These are phyloP conservation scores for Fraxinus albicans DNA, from an alignment of 305 asterid genomes.

Conservation along the genomic window DNA sequence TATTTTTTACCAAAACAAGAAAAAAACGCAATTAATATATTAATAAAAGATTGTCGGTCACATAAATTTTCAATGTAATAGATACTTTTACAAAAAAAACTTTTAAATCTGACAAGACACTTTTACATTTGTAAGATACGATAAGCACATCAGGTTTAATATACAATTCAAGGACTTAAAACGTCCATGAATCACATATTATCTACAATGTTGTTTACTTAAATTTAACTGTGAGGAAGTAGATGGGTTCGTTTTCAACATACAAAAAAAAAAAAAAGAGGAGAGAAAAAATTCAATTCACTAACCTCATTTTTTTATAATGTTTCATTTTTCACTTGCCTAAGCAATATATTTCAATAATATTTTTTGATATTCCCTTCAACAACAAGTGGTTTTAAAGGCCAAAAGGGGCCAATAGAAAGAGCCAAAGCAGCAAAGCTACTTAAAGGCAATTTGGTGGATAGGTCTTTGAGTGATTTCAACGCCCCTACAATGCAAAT, in stretches of 20 bases:
- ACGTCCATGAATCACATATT: not conserved
- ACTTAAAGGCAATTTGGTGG: slow-evolving; percentile 49
- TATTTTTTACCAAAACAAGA: too few species aligned
- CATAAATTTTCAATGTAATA: too few species aligned
- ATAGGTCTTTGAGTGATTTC: slow-evolving; percentile 48
- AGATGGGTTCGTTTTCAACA: not conserved
- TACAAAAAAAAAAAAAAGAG: too few species aligned
- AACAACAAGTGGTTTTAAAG: not conserved
- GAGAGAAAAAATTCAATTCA: not conserved
- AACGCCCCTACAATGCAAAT: slow-evolving; percentile 18
- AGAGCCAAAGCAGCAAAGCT: slow-evolving; percentile 12
- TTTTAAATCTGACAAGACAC: too few species aligned
- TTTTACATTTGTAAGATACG: too few species aligned
- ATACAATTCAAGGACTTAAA: too few species aligned
- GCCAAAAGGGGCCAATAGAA: slow-evolving; percentile 20
- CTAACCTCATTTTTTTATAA: not conserved
- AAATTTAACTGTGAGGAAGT: not conserved
- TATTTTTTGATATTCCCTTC: not conserved
- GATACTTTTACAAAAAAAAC: not conserved
- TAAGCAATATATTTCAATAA: not conserved
- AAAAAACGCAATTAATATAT: not conserved
- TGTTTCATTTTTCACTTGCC: too few species aligned
- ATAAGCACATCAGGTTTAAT: not conserved
- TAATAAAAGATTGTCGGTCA: not conserved
- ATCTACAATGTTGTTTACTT: not conserved